Base-by-base conservation (phyloP, 331 rosid genomes). In the Rhamnella rubrinervis region DNA sequence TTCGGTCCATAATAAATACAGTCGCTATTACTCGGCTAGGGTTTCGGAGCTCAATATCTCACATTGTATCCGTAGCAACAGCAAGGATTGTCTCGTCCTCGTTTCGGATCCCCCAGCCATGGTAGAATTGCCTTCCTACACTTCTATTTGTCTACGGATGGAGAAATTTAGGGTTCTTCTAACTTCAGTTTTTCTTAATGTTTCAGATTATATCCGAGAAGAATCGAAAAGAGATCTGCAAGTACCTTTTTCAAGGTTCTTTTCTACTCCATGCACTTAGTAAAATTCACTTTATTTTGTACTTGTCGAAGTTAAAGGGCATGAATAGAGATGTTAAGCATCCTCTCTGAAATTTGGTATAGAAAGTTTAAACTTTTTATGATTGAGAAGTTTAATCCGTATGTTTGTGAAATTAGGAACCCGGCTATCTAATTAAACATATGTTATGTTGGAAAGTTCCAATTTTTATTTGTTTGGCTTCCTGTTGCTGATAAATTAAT, bases 201-300 rank as follows among this genome's bases (percentile, higher is more conserved):
- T 50, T 62, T 35, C 76, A 84, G 82, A 84, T 81, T 65, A 84
- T 84, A 61, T 47, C 80, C 16, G 84, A 81, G 76, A 81, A 84
- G 68, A 84, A 84, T 57, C 78, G 78, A 38, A 75, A 69, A 65
- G 86, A 81, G 71, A 84, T 84, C 71, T 84, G 82, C 78, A 81
- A 84, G 39, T 78, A 84, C 71, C 84, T 78, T 64, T 81, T 81
- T 65, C 81, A 67, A 81, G 86, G 86, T 84, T 10, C 20, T 26
- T 17, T 17, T 35, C 50, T 55, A 4, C 31, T 23, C 28, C 31
- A 6, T 37, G 15, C 28, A 7, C 49, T 40, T 6, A 4, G 0
- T 35, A 25, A 40, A 8, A 3, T 2, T 44, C 40, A 18, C 14
- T 5, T 25, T 17, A 4, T 75, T 9, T 7, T 25, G 50, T 8